phyloP scores from a whole-genome alignment of 2,329 filamentous ascomycete species.

The Microdochium paspali region DNA sequence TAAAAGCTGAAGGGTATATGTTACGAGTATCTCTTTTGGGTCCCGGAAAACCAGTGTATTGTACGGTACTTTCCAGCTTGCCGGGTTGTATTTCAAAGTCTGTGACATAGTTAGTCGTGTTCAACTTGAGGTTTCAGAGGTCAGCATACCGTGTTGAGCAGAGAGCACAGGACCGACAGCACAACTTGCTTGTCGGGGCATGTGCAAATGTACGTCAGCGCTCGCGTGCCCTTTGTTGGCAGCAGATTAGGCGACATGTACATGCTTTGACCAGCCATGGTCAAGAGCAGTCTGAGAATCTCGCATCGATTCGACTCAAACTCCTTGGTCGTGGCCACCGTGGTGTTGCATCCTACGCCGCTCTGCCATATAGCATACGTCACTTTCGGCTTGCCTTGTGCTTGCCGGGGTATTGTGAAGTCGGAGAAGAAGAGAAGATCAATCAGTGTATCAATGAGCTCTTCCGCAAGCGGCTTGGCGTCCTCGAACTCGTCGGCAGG shows the following conservation, averaged over 20 bases:
- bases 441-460: slow-evolving; percentile 80
- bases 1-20: slow-evolving; percentile 86
- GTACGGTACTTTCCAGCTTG: slow-evolving; percentile 88
- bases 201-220: slow-evolving; percentile 82
- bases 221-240: slow-evolving; percentile 72
- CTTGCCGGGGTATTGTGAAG: slow-evolving; percentile 71
- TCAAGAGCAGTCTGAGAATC: slow-evolving; percentile 75
- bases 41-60: slow-evolving; percentile 89
- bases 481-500: slow-evolving; percentile 63
- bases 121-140: neutral
- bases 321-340: slow-evolving; percentile 81
- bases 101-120: slow-evolving; percentile 22
- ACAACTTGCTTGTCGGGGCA: slow-evolving; percentile 87
- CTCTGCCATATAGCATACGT: slow-evolving; percentile 97
- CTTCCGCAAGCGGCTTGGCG: slow-evolving; percentile 79
- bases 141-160: slow-evolving; percentile 76
- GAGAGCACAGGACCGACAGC: slow-evolving; percentile 79
- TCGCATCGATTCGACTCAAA: slow-evolving; percentile 90
- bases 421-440: slow-evolving; percentile 88
- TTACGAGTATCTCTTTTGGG: slow-evolving; percentile 80
- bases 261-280: slow-evolving; percentile 83
- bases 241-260: slow-evolving; percentile 76
- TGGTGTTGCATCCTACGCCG: slow-evolving; percentile 88
- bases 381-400: slow-evolving; percentile 67
- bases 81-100: slow-evolving; percentile 93